Evolutionary conservation across 2,329 filamentous ascomycete genomes (phyloP), one percentile per base, ranked within the genome.

Genomic region (Stagonosporopsis tanaceti): DNA sequence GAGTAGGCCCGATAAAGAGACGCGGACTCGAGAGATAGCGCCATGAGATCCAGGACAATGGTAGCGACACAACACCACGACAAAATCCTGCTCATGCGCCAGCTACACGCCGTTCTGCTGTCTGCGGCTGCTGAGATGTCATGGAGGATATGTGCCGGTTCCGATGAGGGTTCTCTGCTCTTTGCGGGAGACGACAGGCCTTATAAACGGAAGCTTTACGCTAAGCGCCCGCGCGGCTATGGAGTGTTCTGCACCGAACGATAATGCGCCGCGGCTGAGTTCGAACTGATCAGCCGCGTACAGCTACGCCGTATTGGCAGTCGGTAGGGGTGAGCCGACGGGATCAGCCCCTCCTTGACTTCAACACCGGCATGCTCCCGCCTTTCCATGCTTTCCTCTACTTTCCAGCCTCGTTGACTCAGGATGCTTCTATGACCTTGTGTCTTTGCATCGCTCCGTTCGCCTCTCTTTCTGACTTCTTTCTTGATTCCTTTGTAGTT

Each of bases 181-280:
- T 15, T 6, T 20, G n/a, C 6, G 20, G 12, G 25, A 12, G 20
- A 37, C 12, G 44, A 7, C 7, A 12, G 12, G 6, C 2, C 12
- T n/a, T 22, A 28, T 3, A 24, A 28, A 37, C 45, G 22, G 34
- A 20, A 17, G 20, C 24, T 22, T 4, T 30, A 12, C 17, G 20
- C 40, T 38, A 45, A 52, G 48, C 48, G 48, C 48, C 24, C 30
- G 7, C 40, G 48, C 47, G 48, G 20, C 40, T 52, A 44, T 37
- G n/a, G 9, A 35, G 27, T 17, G 3, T 14, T 11, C 15, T 41
- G 17, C 14, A 37, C 22, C 30, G 9, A 20, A 45, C 15, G 25
- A 20, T 28, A 37, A 42, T 27, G 40, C 32, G 12, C 32, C 48
- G 25, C 46, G 46, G 37, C 35, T 50, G 46, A 22, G 34, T 25